Evolutionary conservation across 441 rosid species (phyloP).

Genomic region (Erysimum pusillum): DNA sequence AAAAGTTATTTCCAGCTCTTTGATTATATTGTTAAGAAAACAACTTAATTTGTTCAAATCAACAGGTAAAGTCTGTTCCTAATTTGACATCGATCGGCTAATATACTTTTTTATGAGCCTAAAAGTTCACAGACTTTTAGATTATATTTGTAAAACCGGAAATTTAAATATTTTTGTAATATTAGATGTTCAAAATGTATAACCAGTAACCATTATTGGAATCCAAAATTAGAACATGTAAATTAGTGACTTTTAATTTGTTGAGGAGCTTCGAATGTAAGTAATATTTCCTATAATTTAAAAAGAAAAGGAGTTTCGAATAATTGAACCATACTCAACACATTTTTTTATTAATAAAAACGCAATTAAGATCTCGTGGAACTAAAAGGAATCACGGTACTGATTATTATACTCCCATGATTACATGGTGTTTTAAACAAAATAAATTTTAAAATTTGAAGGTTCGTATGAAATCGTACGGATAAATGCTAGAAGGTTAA

Average conservation of each 20-base stretch:
- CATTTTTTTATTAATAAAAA: neutral
- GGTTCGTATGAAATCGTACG: constrained; percentile 24
- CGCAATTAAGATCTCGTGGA: constrained; percentile 1
- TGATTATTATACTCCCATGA: neutral
- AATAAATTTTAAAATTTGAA: neutral
- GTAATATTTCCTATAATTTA: too few relatives aligned
- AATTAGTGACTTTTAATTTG: neutral
- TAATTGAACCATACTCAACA: constrained; percentile 18
- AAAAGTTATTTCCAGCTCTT: constrained; percentile 12
- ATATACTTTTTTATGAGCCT: neutral
- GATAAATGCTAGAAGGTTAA: constrained; percentile 1
- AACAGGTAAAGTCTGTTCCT: constrained; percentile 16
- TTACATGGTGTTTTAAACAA: neutral
- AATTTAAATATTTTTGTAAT: neutral
- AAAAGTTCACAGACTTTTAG: too few relatives aligned
- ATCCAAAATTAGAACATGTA: constrained; percentile 4
- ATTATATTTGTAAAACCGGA: too few relatives aligned
- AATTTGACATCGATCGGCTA: neutral
- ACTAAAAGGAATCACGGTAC: neutral
- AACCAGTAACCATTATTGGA: too few relatives aligned
- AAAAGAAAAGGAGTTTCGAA: neutral
- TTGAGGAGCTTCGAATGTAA: neutral
- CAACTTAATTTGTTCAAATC: neutral
- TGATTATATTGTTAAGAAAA: constrained; percentile 3
- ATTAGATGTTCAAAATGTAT: neutral